A percentile compares a stretch with the other conserved stretches of the same genome.
Evolutionary conservation across 345 rosid species (phyloP).

Genomic region (Brassica cretica): DNA sequence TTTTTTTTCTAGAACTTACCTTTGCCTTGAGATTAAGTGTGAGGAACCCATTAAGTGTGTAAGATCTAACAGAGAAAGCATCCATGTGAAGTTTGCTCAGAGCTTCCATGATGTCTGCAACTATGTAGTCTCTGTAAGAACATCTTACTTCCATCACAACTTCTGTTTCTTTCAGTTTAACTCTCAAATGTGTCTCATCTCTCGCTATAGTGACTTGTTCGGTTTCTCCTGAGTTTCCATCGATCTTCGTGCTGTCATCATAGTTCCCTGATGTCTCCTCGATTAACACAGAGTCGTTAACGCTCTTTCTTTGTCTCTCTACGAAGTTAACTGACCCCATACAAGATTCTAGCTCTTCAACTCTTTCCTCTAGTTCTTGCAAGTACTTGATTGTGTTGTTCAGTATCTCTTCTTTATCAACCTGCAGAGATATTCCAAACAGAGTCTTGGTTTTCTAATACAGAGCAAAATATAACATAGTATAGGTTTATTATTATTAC

Average conservation of each 20-base stretch:
- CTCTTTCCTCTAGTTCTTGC: slow-evolving; percentile 68
- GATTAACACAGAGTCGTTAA: slow-evolving; percentile 40
- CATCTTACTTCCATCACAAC: slow-evolving; percentile 70
- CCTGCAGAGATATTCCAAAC: slow-evolving; percentile 39
- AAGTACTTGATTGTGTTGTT: slow-evolving; percentile 64
- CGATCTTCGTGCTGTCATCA: slow-evolving; percentile 41
- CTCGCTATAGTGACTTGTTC: slow-evolving; percentile 41
- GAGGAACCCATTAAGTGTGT: slow-evolving; percentile 60
- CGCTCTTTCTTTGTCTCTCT: slow-evolving; percentile 44
- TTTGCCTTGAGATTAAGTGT: slow-evolving; percentile 61
- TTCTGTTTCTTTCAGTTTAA: slow-evolving; percentile 42
- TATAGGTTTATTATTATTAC: slow-evolving; percentile 37
- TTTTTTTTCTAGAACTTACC: slow-evolving; percentile 41
- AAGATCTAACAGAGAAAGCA: slow-evolving; percentile 62
- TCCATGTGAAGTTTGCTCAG: slow-evolving; percentile 71
- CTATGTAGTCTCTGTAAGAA: slow-evolving; percentile 59
- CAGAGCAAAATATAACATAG: neutral
- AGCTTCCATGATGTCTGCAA: slow-evolving; percentile 82
- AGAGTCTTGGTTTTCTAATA: neutral
- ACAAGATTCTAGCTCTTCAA: slow-evolving; percentile 81
- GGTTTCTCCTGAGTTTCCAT: slow-evolving; percentile 55
- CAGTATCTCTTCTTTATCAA: slow-evolving; percentile 63
- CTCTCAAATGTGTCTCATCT: slow-evolving; percentile 43
- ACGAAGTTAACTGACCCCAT: slow-evolving; percentile 53
- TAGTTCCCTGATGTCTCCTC: slow-evolving; percentile 77